Evolutionary conservation across 352 stramenopile genomes (phyloP), one percentile per base, ranked within the genome.

Genomic region (Phytopythium litorale): DNA sequence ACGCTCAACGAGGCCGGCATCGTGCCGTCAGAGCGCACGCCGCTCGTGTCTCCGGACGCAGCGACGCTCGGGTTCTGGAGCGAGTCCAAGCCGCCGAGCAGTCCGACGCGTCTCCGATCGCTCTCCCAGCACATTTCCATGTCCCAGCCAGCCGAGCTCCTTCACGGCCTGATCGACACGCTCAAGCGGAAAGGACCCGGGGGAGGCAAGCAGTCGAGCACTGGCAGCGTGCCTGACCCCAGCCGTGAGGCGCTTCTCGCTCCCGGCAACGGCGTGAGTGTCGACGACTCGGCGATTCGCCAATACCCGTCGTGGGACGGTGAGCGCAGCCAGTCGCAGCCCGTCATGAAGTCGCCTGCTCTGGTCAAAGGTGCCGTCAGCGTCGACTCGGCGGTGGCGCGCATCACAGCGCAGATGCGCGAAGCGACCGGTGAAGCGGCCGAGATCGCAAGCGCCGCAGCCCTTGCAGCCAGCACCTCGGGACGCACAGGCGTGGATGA

Each of bases 21-120:
- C 28, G 63, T 65, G 12, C 55, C 71, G 23, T 61, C 78, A 1
- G 74, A 84, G 23, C 75, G 73, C 9, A 68, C 70, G 8, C 73
- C 76, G 15, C 70, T 78, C 35, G 68, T 76, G 55, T 91, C 79
- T 7, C 78, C 80, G 8, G 80, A 93, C 15, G 78, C 81, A 18
- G 65, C 75, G 3, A 82, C 80, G 53, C 72, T 94, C 3, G 85
- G 85, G 19, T 94, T 94, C 60, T 94, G 85, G 85, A 94, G 85
- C 52, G 81, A 92, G 51, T 84, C 79, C 11, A 85, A 87, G 40
- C 81, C 76, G 28, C 52, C 64, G 16, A 69, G 57, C 33, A 92
- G 81, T 49, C 83, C 83, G 35, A 58, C 52, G 33, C 84, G 83
- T 37, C 71, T 86, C 37, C 81, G 83, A 37, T 89, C 79, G 9